These are phyloP conservation scores for Atkinsonella texensis DNA, from an alignment of 2,329 filamentous ascomycete species.

Conservation along the genomic window DNA sequence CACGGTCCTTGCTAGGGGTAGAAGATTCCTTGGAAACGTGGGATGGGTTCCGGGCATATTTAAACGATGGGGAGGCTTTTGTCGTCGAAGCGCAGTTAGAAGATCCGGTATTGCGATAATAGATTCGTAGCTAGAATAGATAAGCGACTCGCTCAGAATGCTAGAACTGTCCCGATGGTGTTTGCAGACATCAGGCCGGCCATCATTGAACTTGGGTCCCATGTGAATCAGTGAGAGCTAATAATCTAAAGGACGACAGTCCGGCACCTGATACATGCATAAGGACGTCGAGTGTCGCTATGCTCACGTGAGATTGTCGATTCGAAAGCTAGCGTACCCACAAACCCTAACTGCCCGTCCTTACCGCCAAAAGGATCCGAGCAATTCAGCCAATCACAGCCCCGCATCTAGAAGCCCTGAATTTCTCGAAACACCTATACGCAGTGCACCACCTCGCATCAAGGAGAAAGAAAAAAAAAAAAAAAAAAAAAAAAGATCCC, in stretches of 20 bases:
- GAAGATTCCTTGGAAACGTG: background rate
- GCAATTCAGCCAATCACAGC: slow-evolving; percentile 8
- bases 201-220: too few species aligned
- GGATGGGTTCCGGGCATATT: background rate
- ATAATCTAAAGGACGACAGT: too few species aligned
- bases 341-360: slow-evolving; percentile 32
- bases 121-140: slow-evolving; percentile 12
- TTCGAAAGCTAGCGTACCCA: background rate
- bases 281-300: too few species aligned
- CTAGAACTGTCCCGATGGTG: background rate
- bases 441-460: slow-evolving; percentile 20
- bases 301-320: slow-evolving; percentile 1
- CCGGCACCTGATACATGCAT: too few species aligned
- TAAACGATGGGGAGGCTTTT: background rate
- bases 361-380: slow-evolving; percentile 24
- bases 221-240: too few species aligned
- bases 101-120: background rate
- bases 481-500: slow-evolving; percentile 16
- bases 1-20: background rate
- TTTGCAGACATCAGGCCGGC: too few species aligned
- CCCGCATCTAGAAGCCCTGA: slow-evolving; percentile 15
- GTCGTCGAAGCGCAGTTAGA: background rate
- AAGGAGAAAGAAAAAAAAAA: too few species aligned
- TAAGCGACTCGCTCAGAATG: slow-evolving; percentile 7
- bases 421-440: slow-evolving; percentile 15